phyloP scores from a whole-genome alignment of 169 alveolate genomes.

The Fabrea salina region DNA sequence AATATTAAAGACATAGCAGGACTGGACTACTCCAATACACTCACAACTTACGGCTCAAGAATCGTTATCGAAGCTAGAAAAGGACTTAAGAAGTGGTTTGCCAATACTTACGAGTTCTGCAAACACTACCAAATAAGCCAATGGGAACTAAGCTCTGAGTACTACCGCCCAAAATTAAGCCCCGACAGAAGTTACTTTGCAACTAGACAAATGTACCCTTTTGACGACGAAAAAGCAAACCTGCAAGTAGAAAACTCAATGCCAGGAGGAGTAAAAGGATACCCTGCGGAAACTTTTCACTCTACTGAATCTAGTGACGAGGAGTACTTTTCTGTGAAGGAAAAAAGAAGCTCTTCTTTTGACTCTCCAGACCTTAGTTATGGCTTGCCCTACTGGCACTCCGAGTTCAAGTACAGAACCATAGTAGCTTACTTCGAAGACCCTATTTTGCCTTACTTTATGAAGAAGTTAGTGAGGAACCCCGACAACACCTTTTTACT shows the following conservation, averaged over 20 bases:
- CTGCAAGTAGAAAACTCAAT: background rate
- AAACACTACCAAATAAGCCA: background rate
- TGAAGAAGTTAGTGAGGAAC: conserved; percentile 38
- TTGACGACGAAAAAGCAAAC: background rate
- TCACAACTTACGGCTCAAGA: conserved; percentile 32
- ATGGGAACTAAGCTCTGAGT: background rate
- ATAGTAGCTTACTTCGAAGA: conserved; percentile 63
- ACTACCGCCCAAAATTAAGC: background rate
- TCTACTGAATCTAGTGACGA: too few relatives aligned
- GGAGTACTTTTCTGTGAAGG: background rate
- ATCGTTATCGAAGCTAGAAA: conserved; percentile 44
- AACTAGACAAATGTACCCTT: conserved; percentile 5
- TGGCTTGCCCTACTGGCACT: background rate
- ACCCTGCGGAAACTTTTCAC: too few relatives aligned
- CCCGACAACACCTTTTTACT: conserved; percentile 39
- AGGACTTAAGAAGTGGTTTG: conserved; percentile 33
- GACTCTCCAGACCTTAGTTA: background rate
- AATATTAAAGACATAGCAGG: conserved; percentile 42
- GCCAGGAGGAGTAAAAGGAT: too few relatives aligned
- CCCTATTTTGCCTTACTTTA: conserved; percentile 53
- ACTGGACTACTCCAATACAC: conserved; percentile 41
- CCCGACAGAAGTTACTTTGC: background rate
- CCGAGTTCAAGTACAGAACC: conserved; percentile 33
- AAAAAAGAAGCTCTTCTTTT: background rate
- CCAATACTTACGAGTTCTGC: conserved; percentile 37